phyloP scores from a whole-genome alignment of 1,284 basidiomycete genomes.

The Kalmanozyma brasiliensis region DNA sequence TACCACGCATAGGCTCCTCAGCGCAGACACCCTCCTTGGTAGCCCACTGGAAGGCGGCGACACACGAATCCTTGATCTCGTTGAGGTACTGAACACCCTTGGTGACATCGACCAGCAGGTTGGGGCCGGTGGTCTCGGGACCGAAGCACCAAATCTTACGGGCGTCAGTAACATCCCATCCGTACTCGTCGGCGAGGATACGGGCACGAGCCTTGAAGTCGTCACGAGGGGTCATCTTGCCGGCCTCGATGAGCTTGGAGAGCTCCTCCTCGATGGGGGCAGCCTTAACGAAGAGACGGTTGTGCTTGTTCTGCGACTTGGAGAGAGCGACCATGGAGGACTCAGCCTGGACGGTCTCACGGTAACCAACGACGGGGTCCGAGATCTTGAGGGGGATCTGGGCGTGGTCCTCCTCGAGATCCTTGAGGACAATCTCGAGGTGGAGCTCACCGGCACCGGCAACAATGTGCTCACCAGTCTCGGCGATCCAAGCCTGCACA shows the following conservation, averaged over 20 bases:
- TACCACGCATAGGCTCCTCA: constrained; percentile 99
- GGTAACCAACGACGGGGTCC: constrained; percentile 97
- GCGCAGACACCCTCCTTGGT: constrained; percentile 84
- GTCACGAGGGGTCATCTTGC: constrained; percentile 88
- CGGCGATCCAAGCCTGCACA: constrained; percentile 93
- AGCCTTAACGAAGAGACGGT: constrained; percentile 95
- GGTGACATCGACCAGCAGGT: constrained; percentile 96
- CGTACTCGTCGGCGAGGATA: constrained; percentile 92
- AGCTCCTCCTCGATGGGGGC: constrained; percentile 93
- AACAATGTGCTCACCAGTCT: constrained; percentile 97
- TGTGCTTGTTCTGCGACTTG: constrained; percentile 99
- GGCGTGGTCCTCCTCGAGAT: constrained; percentile 99
- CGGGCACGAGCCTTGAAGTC: constrained; percentile 98
- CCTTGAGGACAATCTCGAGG: constrained; percentile 99
- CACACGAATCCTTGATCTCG: constrained; percentile 99
- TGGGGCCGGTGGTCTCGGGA: constrained; percentile 96
- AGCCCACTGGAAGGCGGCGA: constrained; percentile 99
- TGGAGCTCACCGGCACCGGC: constrained; percentile 99
- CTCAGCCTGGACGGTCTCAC: constrained; percentile 97
- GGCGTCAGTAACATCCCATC: constrained; percentile 99
- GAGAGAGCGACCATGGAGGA: constrained; percentile 96
- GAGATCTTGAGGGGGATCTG: constrained; percentile 99
- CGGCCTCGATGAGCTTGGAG: constrained; percentile 88
- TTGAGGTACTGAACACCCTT: constrained; percentile 83
- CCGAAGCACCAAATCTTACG: constrained; percentile 99